Base-by-base conservation (phyloP, 768 basidiomycete genomes). In the Lactarius vividus region DNA sequence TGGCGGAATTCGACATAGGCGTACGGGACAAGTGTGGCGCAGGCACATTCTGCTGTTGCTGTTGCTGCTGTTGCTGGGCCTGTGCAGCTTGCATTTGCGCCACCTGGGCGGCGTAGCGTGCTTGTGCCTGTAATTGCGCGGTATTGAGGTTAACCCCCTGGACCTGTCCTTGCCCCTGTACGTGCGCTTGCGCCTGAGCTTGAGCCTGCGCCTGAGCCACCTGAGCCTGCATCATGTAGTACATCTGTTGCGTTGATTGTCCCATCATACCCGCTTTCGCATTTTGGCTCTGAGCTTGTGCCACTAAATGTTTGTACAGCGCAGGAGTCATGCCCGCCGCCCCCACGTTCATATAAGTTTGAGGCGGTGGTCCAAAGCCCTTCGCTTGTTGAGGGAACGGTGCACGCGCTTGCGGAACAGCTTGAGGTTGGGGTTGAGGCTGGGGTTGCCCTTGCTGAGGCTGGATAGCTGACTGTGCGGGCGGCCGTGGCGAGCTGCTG, bases 361-460 rank as follows among this genome's bases (percentile, higher is more conserved):
- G 52, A 11, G 23, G 9, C 9, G 57, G 58, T 7, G 64, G 39
- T 31, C 5, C 44, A 31, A 56, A 28, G 15, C 26, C 61, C 57
- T 67, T 62, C 40, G 52, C 49, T 29, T 53, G 61, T 44, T 42
- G 65, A 9, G 57, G 31, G 39, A 62, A 59, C 23, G 40, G 7
- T 4, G 56, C 29, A 55, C 66, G 61, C 20, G 57, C 10, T 59
- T 67, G 66, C 57, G 57, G 65, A 5, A 37, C 35, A 1, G 11
- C 35, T 39, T 61, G 65, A 20, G 29, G 42, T 35, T 39, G 60
- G n/a, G 49, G 37, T 39, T 66, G 65, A 18, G 65, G 77, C 13
- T 80, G 80, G 8, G 78, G 70, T 1, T 76, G 72, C 39, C 77
- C 75, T 66, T 77, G 77, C 4, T 72, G 69, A 28, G 73, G 74